Evolutionary conservation across 768 basidiomycete genomes (phyloP).

Genomic region (Xerocomus brunneocitrinus): DNA sequence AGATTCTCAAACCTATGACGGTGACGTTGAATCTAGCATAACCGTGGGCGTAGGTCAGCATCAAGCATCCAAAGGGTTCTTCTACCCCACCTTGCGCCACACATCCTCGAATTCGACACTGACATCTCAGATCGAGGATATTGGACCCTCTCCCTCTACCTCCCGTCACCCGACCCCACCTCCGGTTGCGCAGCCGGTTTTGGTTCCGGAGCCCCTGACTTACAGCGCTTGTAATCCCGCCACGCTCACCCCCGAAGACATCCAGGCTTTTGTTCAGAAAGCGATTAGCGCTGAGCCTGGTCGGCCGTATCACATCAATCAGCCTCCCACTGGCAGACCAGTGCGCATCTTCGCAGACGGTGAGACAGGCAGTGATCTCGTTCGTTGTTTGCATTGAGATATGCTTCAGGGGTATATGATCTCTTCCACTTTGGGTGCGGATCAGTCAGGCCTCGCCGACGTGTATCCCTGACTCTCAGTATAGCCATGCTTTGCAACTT

Average conservation of each 20-base stretch:
- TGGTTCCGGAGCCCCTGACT: constrained; percentile 38
- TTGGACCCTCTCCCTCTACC: constrained; percentile 14
- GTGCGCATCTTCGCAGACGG: constrained; percentile 94
- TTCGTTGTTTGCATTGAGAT: neutral
- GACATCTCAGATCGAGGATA: constrained; percentile 36
- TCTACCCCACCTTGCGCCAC: constrained; percentile 33
- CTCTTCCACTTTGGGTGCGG: constrained; percentile 92
- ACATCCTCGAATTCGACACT: constrained; percentile 53
- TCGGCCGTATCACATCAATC: constrained; percentile 77
- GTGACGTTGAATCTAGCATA: constrained; percentile 79
- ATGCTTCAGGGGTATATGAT: constrained; percentile 82
- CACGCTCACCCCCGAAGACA: constrained; percentile 66
- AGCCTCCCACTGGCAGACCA: constrained; percentile 75
- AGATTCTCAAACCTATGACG: constrained; percentile 87
- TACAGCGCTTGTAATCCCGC: constrained; percentile 56
- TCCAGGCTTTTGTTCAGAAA: constrained; percentile 67
- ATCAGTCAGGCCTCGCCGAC: neutral
- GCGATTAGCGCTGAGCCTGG: constrained; percentile 69
- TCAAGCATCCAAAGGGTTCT: constrained; percentile 24
- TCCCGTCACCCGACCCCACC: constrained; percentile 19
- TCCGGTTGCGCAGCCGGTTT: constrained; percentile 30
- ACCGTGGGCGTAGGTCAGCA: constrained; percentile 49
- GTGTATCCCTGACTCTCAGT: constrained; percentile 5
- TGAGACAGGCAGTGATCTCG: constrained; percentile 29
- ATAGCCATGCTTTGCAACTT: constrained; percentile 88